A percentile compares a stretch with the other conserved stretches of the same genome.
Evolutionary conservation across 495 filamentous ascomycete species (phyloP).

Genomic region (Daldinia vernicosa): DNA sequence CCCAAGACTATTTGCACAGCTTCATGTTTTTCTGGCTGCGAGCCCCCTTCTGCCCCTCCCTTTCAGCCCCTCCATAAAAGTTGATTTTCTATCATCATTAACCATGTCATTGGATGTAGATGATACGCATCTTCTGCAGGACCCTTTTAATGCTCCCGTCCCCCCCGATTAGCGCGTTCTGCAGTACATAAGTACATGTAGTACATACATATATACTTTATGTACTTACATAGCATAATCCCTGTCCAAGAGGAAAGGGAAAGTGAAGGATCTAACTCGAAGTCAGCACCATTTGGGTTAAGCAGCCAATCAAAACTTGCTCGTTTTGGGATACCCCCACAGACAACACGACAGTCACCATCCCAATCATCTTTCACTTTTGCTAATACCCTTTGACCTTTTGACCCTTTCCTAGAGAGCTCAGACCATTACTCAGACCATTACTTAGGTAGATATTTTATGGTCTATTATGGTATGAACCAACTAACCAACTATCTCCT

Average conservation of each 20-base stretch:
- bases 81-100: neutral
- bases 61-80: conserved; percentile 33
- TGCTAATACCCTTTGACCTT: conserved; percentile 24
- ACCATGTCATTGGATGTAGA: conserved; percentile 24
- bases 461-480: conserved; percentile 23
- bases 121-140: conserved; percentile 42
- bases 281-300: conserved; percentile 39
- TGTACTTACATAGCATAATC: conserved; percentile 6
- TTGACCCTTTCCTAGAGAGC: conserved; percentile 19
- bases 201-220: neutral
- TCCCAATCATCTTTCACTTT: conserved; percentile 44
- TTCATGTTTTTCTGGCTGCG: conserved; percentile 9
- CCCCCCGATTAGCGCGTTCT: conserved; percentile 20
- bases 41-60: conserved; percentile 15
- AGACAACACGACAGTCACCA: conserved; percentile 51
- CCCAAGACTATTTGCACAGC: conserved; percentile 15
- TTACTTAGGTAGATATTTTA: neutral
- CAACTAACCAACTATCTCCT: conserved; percentile 23
- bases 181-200: conserved; percentile 4
- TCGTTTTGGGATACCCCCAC: conserved; percentile 52
- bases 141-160: conserved; percentile 33
- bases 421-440: conserved; percentile 19
- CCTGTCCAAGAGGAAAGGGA: conserved; percentile 28
- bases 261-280: conserved; percentile 41
- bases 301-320: conserved; percentile 63